Base-by-base conservation (phyloP, 179 eudicot genomes). In the Corrigiola litoralis region DNA sequence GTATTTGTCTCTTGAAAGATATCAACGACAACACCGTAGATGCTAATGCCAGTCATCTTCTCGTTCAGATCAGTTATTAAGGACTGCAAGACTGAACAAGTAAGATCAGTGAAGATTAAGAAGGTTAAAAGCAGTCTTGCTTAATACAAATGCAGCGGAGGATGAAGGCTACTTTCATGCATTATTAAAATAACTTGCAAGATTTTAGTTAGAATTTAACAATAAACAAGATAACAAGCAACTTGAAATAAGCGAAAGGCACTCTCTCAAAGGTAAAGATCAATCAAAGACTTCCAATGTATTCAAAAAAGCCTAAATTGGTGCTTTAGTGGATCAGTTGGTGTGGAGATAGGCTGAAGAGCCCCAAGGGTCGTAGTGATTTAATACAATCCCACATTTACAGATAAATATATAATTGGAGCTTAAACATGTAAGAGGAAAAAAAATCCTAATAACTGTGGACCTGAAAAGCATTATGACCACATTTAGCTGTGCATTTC, bases 21-120 rank as follows among this genome's bases (percentile, higher is more conserved):
- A 80, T 84, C 84, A 21, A 74, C 75, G 49, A 87, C 79, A 60
- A 57, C 79, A 66, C 90, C 98, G 61, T 87, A 92, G 66, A 92
- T 79, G 85, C 92, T 82, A 72, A 92, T 59, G 38, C 95, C 84
- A 61, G 86, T 87, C 97, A 90, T 92, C 89, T 92, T 92, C 79
- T 90, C 92, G 55, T 71, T 87, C 63, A 92, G 85, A 83, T 87
- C 94, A 40, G 42, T 44, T 37, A 92, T 80, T 59, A 72, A 82
- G 63, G 80, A 76, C 98, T 92, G 98, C 88, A 87, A 67, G 63
- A 85, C 79, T 76, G 73, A 79, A 61, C 70, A 73, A 53, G 77
- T 77, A 78, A 80, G 84, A 77, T 16, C 59, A 48, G 59, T 53
- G 50, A 71, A 78, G 53, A 56, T 38, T 58, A 68, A 70, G 53